Conservation (phyloP, 352 stramenopile genomes). For the Phytophthora idaei region DNA sequence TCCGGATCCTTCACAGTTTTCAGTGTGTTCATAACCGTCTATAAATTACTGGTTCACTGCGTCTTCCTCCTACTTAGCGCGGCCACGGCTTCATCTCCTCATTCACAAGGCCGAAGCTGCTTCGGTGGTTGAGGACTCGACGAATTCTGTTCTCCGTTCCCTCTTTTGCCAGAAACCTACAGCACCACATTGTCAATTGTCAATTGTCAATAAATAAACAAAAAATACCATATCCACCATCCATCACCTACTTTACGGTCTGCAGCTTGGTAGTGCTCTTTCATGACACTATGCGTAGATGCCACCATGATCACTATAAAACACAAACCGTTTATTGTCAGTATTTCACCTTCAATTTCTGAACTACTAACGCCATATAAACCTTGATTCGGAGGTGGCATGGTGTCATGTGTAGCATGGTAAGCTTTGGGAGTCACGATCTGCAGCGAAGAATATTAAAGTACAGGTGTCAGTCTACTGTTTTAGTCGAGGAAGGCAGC, state of each 20-base stretch:
- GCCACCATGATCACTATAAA: conserved; percentile 59
- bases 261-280: conserved; percentile 52
- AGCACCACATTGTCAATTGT: not conserved
- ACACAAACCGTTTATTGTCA: conserved; percentile 5
- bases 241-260: conserved; percentile 58
- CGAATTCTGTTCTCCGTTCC: conserved; percentile 25
- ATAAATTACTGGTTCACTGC: conserved; percentile 39
- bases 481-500: not conserved
- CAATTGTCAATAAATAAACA: conserved; percentile 12
- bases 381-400: conserved; percentile 68
- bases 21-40: conserved; percentile 31
- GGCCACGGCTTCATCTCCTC: conserved; percentile 6
- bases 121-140: conserved; percentile 39
- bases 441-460: conserved; percentile 29
- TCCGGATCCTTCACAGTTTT: not conserved
- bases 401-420: conserved; percentile 71
- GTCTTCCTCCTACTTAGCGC: conserved; percentile 16
- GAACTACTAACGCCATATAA: conserved; percentile 2
- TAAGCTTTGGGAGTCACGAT: conserved; percentile 64
- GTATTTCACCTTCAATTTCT: not conserved
- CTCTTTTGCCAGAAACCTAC: conserved; percentile 47
- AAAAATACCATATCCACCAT: not conserved
- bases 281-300: conserved; percentile 48
- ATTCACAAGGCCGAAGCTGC: conserved; percentile 27
- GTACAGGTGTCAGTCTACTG: not conserved